Conservation (phyloP, 1,139 yeast species). For the Entelexis paramagnoliae region DNA sequence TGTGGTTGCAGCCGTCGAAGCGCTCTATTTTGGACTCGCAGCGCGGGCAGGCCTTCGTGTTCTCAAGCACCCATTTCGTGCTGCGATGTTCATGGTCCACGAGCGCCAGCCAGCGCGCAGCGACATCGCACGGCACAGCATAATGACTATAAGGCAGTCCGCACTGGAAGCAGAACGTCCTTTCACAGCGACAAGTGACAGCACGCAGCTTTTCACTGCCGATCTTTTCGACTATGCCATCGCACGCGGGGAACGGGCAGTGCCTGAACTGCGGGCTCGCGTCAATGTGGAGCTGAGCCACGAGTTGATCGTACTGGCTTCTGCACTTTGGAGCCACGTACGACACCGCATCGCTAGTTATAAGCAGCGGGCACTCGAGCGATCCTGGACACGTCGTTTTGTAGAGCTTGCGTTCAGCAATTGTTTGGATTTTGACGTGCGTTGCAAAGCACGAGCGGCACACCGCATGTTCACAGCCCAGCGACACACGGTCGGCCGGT, state of each 20-base stretch:
- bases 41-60: slow-evolving; percentile 65
- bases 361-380: slow-evolving; percentile 29
- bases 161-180: slow-evolving; percentile 74
- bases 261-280: slow-evolving; percentile 37
- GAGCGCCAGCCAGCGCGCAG: slow-evolving; percentile 63
- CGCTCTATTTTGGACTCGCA: slow-evolving; percentile 55
- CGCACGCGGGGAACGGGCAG: slow-evolving; percentile 89
- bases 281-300: slow-evolving; percentile 42
- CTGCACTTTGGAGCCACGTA: slow-evolving; percentile 26
- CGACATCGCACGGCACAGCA: slow-evolving; percentile 71
- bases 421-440: slow-evolving; percentile 42
- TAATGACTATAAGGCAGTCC: slow-evolving; percentile 50
- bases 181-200: slow-evolving; percentile 57
- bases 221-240: slow-evolving; percentile 39
- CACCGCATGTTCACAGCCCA: slow-evolving; percentile 60
- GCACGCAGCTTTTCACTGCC: slow-evolving; percentile 31
- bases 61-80: slow-evolving; percentile 75
- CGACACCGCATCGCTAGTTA: slow-evolving; percentile 33
- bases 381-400: slow-evolving; percentile 54
- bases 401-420: slow-evolving; percentile 41
- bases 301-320: slow-evolving; percentile 24
- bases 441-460: slow-evolving; percentile 58
- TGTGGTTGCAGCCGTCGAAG: slow-evolving; percentile 94
- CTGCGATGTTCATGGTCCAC: slow-evolving; percentile 86
- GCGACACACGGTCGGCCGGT: slow-evolving; percentile 38